Percentiles rank a stretch among this genome's conserved stretches.
phyloP scores from a whole-genome alignment of 2,329 filamentous ascomycete species.

The Proliferodiscus dingleyae region DNA sequence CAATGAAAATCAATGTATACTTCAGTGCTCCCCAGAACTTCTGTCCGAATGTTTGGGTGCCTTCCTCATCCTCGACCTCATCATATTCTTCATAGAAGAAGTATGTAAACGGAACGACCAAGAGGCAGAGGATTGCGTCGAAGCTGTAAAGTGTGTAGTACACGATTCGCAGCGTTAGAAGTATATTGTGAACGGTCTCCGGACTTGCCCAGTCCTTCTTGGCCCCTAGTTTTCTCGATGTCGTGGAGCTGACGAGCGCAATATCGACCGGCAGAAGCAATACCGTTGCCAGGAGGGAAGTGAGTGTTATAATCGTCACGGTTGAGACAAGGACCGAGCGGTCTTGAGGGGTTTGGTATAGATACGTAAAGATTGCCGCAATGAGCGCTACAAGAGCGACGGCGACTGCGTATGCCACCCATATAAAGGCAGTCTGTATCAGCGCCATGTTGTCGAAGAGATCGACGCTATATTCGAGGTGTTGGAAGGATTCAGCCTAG shows the following conservation, averaged over 20 bases:
- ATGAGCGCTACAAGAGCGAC: slow-evolving; percentile 71
- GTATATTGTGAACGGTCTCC: slow-evolving; percentile 69
- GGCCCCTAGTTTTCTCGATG: slow-evolving; percentile 64
- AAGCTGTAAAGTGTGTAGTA: slow-evolving; percentile 93
- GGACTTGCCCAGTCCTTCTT: slow-evolving; percentile 96
- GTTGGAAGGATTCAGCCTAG: slow-evolving; percentile 7
- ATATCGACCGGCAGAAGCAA: slow-evolving; percentile 93
- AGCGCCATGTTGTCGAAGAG: slow-evolving; percentile 38
- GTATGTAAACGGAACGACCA: slow-evolving; percentile 92
- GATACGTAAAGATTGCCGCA: slow-evolving; percentile 79
- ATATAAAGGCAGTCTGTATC: slow-evolving; percentile 86
- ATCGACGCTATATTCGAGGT: slow-evolving; percentile 2
- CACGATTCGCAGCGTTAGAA: slow-evolving; percentile 75
- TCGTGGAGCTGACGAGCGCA: slow-evolving; percentile 87
- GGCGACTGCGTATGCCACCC: slow-evolving; percentile 86
- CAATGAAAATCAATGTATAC: slow-evolving; percentile 82
- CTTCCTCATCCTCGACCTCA: slow-evolving; percentile 78
- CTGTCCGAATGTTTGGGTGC: slow-evolving; percentile 64
- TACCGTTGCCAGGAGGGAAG: slow-evolving; percentile 83
- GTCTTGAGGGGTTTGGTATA: slow-evolving; percentile 86
- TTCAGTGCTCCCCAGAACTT: slow-evolving; percentile 81
- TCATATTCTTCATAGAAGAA: slow-evolving; percentile 99
- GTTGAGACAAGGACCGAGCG: slow-evolving; percentile 76
- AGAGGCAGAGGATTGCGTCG: slow-evolving; percentile 81
- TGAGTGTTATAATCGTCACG: slow-evolving; percentile 82